phyloP scores from a whole-genome alignment of 2,329 filamentous ascomycete genomes.

The Zymoseptoria crescenta region DNA sequence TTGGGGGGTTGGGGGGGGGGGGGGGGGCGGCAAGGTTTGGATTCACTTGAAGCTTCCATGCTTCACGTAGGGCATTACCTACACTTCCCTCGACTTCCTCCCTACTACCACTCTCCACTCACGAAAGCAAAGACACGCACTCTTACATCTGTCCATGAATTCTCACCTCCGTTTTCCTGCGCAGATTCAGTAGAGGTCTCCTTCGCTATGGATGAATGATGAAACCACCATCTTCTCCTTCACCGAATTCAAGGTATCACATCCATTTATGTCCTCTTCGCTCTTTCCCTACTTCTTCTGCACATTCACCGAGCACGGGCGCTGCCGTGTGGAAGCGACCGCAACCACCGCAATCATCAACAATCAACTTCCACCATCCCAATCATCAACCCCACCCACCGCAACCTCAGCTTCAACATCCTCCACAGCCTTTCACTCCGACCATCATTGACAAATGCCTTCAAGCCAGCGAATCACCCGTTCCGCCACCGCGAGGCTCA shows the following conservation, averaged over 20 bases:
- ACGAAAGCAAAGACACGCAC: no score
- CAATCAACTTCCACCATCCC: background rate
- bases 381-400: background rate
- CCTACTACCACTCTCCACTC: no score
- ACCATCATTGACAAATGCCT: slow-evolving; percentile 19
- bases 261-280: background rate
- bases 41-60: no score
- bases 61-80: no score
- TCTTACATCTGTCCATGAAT: no score
- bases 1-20: no score
- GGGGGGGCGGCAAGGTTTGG: no score
- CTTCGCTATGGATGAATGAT: background rate
- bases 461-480: slow-evolving; percentile 20
- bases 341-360: background rate
- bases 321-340: no score
- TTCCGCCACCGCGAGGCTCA: slow-evolving; percentile 64
- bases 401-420: background rate
- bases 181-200: background rate
- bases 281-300: background rate
- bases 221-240: background rate
- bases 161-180: background rate
- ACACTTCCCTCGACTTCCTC: no score
- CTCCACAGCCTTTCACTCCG: background rate
- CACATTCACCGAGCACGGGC: no score
- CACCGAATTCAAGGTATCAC: background rate